Conservation (phyloP, 2,329 filamentous ascomycete genomes). For the Alternaria gansuensis region DNA sequence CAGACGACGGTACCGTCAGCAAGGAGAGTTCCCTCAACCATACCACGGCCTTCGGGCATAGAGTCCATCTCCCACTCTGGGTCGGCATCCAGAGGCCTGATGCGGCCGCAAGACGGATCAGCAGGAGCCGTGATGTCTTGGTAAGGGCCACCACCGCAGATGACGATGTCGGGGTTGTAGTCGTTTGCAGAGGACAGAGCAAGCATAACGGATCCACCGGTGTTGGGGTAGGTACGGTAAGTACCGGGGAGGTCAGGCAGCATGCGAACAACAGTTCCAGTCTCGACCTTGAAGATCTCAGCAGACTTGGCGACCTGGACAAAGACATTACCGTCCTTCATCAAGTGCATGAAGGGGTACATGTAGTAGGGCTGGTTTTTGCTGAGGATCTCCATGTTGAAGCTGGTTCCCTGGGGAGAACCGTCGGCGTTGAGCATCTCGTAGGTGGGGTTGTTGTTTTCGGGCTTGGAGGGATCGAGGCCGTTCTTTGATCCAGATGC, state of each 20-base stretch:
- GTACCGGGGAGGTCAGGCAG: slow-evolving; percentile 64
- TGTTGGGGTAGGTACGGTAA: slow-evolving; percentile 69
- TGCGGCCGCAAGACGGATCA: slow-evolving; percentile 66
- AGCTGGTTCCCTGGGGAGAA: slow-evolving; percentile 58
- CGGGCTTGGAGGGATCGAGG: slow-evolving; percentile 61
- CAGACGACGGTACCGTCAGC: slow-evolving; percentile 70
- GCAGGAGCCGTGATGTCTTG: slow-evolving; percentile 67
- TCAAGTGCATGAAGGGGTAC: slow-evolving; percentile 69
- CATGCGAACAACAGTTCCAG: slow-evolving; percentile 56
- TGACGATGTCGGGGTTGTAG: slow-evolving; percentile 64
- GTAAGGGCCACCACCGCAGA: slow-evolving; percentile 68
- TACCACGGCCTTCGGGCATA: slow-evolving; percentile 67
- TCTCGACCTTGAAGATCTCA: slow-evolving; percentile 63
- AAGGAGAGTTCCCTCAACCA: slow-evolving; percentile 68
- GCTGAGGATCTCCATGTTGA: slow-evolving; percentile 63
- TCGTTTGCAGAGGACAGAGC: slow-evolving; percentile 62
- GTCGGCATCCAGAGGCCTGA: slow-evolving; percentile 60
- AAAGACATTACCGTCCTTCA: slow-evolving; percentile 66
- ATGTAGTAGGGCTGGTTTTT: slow-evolving; percentile 70
- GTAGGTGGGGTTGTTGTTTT: slow-evolving; percentile 71
- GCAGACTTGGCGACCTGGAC: slow-evolving; percentile 66
- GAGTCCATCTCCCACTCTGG: slow-evolving; percentile 66
- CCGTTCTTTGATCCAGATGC: slow-evolving; percentile 68
- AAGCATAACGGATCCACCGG: slow-evolving; percentile 66
- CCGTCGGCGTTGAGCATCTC: slow-evolving; percentile 65